Evolutionary conservation across 495 filamentous ascomycete genomes (phyloP).

Genomic region (Mycothermus thermophilus): DNA sequence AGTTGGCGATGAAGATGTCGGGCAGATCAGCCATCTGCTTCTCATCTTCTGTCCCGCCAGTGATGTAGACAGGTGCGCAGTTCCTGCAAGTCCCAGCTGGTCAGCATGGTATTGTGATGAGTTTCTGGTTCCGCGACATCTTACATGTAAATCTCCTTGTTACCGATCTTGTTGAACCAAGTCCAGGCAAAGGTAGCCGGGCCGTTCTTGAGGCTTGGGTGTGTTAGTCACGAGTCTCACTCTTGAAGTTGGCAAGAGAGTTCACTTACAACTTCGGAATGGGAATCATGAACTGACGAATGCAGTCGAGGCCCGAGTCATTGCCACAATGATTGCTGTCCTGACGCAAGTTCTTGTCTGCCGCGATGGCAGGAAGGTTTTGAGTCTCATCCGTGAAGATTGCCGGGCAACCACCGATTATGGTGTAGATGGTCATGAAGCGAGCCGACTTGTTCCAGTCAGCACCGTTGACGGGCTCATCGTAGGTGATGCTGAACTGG

Average conservation of each 20-base stretch:
- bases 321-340: slow-evolving; percentile 12
- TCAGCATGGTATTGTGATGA: no score
- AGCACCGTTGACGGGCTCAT: slow-evolving; percentile 33
- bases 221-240: no score
- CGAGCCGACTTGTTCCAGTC: slow-evolving; percentile 19
- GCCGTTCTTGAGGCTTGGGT: slow-evolving; percentile 14
- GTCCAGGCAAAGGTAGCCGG: slow-evolving; percentile 41
- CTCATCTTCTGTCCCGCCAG: slow-evolving; percentile 21
- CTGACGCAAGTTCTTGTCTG: slow-evolving; percentile 7
- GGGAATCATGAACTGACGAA: slow-evolving; percentile 13
- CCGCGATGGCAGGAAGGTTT: slow-evolving; percentile 15
- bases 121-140: background rate
- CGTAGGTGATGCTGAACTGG: slow-evolving; percentile 62
- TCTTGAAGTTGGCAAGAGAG: no score
- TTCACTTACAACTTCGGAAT: slow-evolving; percentile 12
- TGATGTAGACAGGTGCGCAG: slow-evolving; percentile 41
- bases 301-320: slow-evolving; percentile 13
- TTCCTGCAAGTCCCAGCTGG: slow-evolving; percentile 26
- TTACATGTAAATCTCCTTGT: slow-evolving; percentile 46
- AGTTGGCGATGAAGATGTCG: slow-evolving; percentile 46
- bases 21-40: slow-evolving; percentile 29
- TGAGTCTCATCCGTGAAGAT: slow-evolving; percentile 20
- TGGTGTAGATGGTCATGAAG: slow-evolving; percentile 60
- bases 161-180: slow-evolving; percentile 45
- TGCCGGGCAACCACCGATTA: slow-evolving; percentile 53